phyloP scores from a whole-genome alignment of 768 basidiomycete species.

The Chlorophyllum brunneum region DNA sequence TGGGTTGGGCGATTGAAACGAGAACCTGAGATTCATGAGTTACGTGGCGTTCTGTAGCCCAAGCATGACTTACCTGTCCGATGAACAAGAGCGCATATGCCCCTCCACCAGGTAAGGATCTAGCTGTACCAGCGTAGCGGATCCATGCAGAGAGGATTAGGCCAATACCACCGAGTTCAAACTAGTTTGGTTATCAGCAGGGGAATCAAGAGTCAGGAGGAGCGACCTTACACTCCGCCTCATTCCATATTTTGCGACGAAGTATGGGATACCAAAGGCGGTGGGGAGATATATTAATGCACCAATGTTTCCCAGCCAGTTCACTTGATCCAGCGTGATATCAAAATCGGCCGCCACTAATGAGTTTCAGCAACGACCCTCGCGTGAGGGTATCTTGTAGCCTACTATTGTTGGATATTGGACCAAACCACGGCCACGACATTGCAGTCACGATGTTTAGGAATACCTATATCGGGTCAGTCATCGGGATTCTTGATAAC shows the following conservation, averaged over 20 bases:
- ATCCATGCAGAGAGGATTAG: slow-evolving; percentile 71
- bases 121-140: slow-evolving; percentile 65
- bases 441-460: slow-evolving; percentile 62
- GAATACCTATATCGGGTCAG: slow-evolving; percentile 39
- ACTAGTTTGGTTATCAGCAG: slow-evolving; percentile 35
- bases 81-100: slow-evolving; percentile 67
- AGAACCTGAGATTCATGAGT: slow-evolving; percentile 41
- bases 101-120: slow-evolving; percentile 43
- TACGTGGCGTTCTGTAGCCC: neutral
- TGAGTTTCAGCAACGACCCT: neutral
- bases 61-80: slow-evolving; percentile 52
- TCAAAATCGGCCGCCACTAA: slow-evolving; percentile 59
- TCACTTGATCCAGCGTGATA: slow-evolving; percentile 69
- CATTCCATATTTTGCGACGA: slow-evolving; percentile 58
- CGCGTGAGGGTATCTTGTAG: neutral
- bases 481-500: neutral
- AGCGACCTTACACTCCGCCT: slow-evolving; percentile 52
- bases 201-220: neutral
- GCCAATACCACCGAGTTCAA: slow-evolving; percentile 49
- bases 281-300: slow-evolving; percentile 59
- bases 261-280: slow-evolving; percentile 53
- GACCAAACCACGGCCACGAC: slow-evolving; percentile 82
- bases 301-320: slow-evolving; percentile 77
- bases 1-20: slow-evolving; percentile 60
- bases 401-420: slow-evolving; percentile 68